phyloP scores from a whole-genome alignment of 805 yeast species.

The Yamadazyma insecticola region DNA sequence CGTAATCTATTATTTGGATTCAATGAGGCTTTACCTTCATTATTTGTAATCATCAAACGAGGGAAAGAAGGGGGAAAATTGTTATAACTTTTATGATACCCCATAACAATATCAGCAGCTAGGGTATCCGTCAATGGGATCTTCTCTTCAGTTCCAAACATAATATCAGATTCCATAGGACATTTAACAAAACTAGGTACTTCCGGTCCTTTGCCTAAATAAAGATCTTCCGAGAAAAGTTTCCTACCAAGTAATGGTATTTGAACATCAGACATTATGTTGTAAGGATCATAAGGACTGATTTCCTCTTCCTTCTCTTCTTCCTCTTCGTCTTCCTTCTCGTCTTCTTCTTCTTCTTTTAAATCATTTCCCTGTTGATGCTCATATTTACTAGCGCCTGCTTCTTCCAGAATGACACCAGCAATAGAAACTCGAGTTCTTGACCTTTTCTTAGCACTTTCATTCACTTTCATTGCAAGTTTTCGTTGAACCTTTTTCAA shows the following conservation, averaged over 20 bases:
- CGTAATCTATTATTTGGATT: constrained; percentile 26
- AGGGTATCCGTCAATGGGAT: constrained; percentile 24
- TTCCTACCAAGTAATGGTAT: constrained; percentile 21
- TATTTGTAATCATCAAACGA: constrained; percentile 16
- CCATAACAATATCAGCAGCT: constrained; percentile 26
- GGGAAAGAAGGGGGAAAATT: constrained; percentile 36
- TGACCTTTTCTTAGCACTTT: too few species aligned
- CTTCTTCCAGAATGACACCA: too few species aligned
- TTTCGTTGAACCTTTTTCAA: constrained; percentile 4
- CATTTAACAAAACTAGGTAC: too few species aligned
- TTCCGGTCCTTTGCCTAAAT: constrained; percentile 14
- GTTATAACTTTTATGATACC: constrained; percentile 25
- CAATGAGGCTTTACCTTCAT: constrained; percentile 11
- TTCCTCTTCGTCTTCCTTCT: constrained; percentile 12
- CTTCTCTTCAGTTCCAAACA: constrained; percentile 13
- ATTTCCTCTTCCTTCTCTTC: constrained; percentile 22
- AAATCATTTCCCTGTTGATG: not conserved
- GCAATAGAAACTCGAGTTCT: too few species aligned
- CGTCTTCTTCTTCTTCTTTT: constrained; percentile 10
- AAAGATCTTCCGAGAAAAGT: constrained; percentile 27
- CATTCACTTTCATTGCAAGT: constrained; percentile 15
- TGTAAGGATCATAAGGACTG: constrained; percentile 39
- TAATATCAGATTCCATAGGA: too few species aligned
- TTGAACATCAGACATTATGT: constrained; percentile 27
- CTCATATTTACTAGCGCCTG: constrained; percentile 1